These are phyloP conservation scores for Hypoxylon sp. DNA, from an alignment of 2,329 filamentous ascomycete genomes.

Conservation along the genomic window DNA sequence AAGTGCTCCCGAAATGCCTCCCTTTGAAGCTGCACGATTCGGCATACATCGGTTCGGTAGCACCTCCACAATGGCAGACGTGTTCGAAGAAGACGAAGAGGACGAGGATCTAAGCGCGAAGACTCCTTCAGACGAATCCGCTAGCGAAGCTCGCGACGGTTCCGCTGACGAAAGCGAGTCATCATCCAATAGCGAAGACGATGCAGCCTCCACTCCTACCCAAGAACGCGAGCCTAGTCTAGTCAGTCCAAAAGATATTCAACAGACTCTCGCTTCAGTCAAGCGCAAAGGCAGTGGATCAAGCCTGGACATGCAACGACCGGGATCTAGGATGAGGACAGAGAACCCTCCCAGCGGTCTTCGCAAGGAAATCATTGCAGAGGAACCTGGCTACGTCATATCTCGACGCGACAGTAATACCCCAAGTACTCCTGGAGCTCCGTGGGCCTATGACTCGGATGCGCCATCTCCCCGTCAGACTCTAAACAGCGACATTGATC, in stretches of 20 bases:
- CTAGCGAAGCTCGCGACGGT: conserved; percentile 46
- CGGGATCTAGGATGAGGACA: conserved; percentile 61
- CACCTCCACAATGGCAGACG: conserved; percentile 84
- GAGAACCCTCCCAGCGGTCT: conserved; percentile 66
- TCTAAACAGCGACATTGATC: conserved; percentile 63
- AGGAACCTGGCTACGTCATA: conserved; percentile 60
- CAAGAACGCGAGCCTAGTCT: conserved; percentile 51
- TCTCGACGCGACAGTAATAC: conserved; percentile 59
- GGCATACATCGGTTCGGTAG: conserved; percentile 74
- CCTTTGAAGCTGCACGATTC: conserved; percentile 76
- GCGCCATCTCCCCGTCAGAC: conserved; percentile 63
- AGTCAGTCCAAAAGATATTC: conserved; percentile 34
- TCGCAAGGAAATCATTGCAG: conserved; percentile 66
- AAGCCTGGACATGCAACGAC: conserved; percentile 59
- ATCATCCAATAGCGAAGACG: conserved; percentile 47
- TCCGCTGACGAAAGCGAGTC: conserved; percentile 48
- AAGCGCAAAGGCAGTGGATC: conserved; percentile 64
- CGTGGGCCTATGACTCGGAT: conserved; percentile 59
- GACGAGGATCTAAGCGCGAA: conserved; percentile 60
- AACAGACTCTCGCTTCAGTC: conserved; percentile 45
- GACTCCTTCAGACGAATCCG: conserved; percentile 50
- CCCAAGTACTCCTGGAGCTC: conserved; percentile 54
- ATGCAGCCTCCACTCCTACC: conserved; percentile 52
- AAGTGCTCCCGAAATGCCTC: conserved; percentile 83
- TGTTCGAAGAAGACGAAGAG: conserved; percentile 86